Base-by-base conservation (phyloP, 495 filamentous ascomycete species). In the Neurospora discreta region DNA sequence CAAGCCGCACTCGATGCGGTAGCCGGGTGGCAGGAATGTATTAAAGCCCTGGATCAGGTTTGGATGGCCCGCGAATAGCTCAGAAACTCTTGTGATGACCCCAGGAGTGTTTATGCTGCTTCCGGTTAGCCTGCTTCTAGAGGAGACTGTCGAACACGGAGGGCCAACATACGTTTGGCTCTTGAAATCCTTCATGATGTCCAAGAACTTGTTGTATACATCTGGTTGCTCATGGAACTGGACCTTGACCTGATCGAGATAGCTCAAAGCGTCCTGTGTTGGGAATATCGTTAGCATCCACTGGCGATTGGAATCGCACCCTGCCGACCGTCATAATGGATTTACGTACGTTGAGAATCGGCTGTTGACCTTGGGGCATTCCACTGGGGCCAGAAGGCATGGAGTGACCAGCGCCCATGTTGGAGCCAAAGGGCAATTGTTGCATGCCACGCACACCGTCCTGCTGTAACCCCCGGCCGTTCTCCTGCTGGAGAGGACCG, bases 151-250 rank as follows among this genome's bases (percentile, higher is more conserved):
- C 68, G n/a, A 33, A 43, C 41, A 68, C 30, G 15, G 33, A 18
- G 42, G n/a, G 40, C 10, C 40, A n/a, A 86, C 92, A 84, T 82
- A 95, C 89, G 94, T 92, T 83, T 97, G 94, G 76, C 94, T 97
- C 83, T 99, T 99, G 83, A 99, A 99, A 74, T 99, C 96, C 80
- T 99, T 99, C 96, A 99, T 99, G 69, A 99, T 99, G 75, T 99
- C 95, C 69, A 99, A 82, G 77, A 99, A 99, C 26, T 91, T 88
- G 79, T 99, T 99, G 77, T 99, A 99, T 3, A 99, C 95, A 80
- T 99, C 96, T 10, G 95, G 95, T 75, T 97, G 93, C 71, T 98
- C 94, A 70, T 93, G 90, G 76, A 99, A 99, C 75, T 97, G 94
- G 67, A 98, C 95, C 82, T 99, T 99, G 72, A 99, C 95, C 79